Base-by-base conservation (phyloP, 2,329 filamentous ascomycete species). In the Fusarium sp. region DNA sequence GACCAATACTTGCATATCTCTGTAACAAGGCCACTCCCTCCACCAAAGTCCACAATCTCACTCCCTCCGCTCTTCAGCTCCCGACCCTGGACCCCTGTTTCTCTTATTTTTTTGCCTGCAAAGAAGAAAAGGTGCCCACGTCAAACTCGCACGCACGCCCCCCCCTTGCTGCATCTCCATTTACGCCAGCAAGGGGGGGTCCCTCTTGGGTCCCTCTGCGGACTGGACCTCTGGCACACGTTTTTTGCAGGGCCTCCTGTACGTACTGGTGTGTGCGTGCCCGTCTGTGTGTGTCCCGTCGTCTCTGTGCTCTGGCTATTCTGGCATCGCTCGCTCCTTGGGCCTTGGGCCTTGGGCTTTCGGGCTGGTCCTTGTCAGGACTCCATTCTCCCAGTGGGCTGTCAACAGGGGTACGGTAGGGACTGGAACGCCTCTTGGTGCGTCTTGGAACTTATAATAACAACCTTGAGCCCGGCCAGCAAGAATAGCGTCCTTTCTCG, bases 41-140 rank as follows among this genome's bases (percentile, higher is more conserved):
- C 23, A 30, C 44, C 39, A 46, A 12, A 64, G n/a, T 36, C 30
- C 28, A 28, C 46, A 52, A 23, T 60, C 52, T 43, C 66, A 61
- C 69, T 51, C 64, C 67, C 70, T 68, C 68, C 67, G 59, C 70
- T 62, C 63, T 66, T 73, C 68, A 73, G 71, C 69, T 70, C 28
- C 39, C 66, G 64, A 57, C 61, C 67, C 68, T 59, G 57, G 43
- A 72, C 65, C 63, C 72, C 71, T 73, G 63, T 62, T 62, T 60
- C 53, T 61, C 40, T 52, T 40, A 27, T 41, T 53, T 43, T 43
- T 10, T 56, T 36, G 36, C 36, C 46, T 52, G 39, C 30, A 50
- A 34, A 59, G 44, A 43, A 57, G 43, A 43, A 65, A 62, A 43
- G 30, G 66, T 62, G 66, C 57, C 62, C 52, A 67, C 37, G 50